These are phyloP conservation scores for Thymus quinquecostatus DNA, from an alignment of 257 asterid genomes.

Conservation along the genomic window DNA sequence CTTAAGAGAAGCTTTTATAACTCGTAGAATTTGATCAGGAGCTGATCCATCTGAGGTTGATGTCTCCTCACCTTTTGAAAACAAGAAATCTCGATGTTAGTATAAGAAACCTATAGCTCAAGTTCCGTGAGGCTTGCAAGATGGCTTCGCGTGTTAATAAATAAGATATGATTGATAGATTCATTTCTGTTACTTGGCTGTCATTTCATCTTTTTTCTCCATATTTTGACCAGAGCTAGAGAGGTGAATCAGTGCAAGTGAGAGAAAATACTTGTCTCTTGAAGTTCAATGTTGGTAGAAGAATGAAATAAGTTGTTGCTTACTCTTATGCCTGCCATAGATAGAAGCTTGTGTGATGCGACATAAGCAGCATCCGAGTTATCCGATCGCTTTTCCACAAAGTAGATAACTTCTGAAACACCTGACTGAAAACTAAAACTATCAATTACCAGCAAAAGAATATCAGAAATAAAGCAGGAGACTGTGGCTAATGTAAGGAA, in stretches of 20 bases:
- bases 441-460: slow-evolving; percentile 21
- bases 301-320: slow-evolving; percentile 34
- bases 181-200: not conserved
- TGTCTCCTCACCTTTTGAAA: slow-evolving; percentile 70
- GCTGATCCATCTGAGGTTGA: slow-evolving; percentile 72
- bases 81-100: slow-evolving; percentile 24
- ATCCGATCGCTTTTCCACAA: slow-evolving; percentile 72
- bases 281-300: slow-evolving; percentile 24
- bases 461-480: not conserved
- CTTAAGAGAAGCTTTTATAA: slow-evolving; percentile 40
- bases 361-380: slow-evolving; percentile 62
- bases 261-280: not conserved
- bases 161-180: not conserved
- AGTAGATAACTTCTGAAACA: slow-evolving; percentile 85
- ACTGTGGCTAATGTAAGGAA: not conserved
- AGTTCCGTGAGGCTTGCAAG: not conserved
- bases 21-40: slow-evolving; percentile 63
- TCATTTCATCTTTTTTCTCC: not conserved
- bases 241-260: slow-evolving; percentile 5
- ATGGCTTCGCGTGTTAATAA: slow-evolving; percentile 1
- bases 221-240: not conserved
- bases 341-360: slow-evolving; percentile 82
- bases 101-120: slow-evolving; percentile 1
- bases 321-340: slow-evolving; percentile 86
- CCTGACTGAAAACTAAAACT: slow-evolving; percentile 66